Percentiles rank a stretch among this genome's conserved stretches.
Conservation (phyloP, 2,329 filamentous ascomycete species). For the Coniella lustricola region DNA sequence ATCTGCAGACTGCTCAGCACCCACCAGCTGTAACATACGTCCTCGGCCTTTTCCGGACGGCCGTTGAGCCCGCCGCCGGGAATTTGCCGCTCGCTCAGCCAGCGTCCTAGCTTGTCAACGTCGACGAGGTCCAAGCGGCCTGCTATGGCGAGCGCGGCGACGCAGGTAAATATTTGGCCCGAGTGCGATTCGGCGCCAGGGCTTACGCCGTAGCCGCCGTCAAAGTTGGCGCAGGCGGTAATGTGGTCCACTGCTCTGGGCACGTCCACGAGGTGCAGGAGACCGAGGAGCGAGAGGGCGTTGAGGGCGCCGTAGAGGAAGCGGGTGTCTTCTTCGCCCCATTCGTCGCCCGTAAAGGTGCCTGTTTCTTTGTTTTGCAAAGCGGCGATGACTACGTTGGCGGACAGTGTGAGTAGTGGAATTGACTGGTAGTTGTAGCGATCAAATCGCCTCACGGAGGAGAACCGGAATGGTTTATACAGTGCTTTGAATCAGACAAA, state of each 20-base stretch:
- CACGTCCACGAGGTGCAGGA: slow-evolving; percentile 69
- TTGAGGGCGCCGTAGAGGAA: slow-evolving; percentile 91
- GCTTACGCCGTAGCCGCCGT: slow-evolving; percentile 84
- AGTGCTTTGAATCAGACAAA: too few species aligned
- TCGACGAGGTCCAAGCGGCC: slow-evolving; percentile 76
- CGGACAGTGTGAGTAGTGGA: slow-evolving; percentile 11
- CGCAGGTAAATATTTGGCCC: slow-evolving; percentile 91
- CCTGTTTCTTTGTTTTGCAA: slow-evolving; percentile 77
- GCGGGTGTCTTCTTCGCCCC: slow-evolving; percentile 92
- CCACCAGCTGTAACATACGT: slow-evolving; percentile 99
- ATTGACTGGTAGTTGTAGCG: too few species aligned
- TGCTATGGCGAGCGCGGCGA: slow-evolving; percentile 80
- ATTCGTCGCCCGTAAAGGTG: slow-evolving; percentile 89
- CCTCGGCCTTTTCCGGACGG: slow-evolving; percentile 87
- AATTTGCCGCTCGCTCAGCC: slow-evolving; percentile 90
- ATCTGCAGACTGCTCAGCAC: slow-evolving; percentile 87
- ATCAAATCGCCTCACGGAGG: neutral
- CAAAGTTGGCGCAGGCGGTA: slow-evolving; percentile 80
- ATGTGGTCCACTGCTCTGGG: slow-evolving; percentile 74
- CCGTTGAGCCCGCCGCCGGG: slow-evolving; percentile 86
- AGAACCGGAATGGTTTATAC: neutral
- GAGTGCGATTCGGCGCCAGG: slow-evolving; percentile 92
- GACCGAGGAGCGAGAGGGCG: slow-evolving; percentile 73
- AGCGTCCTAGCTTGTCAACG: slow-evolving; percentile 72
- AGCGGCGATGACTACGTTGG: slow-evolving; percentile 59